Conservation (phyloP, 345 rosid species). For the Acer negundo region DNA sequence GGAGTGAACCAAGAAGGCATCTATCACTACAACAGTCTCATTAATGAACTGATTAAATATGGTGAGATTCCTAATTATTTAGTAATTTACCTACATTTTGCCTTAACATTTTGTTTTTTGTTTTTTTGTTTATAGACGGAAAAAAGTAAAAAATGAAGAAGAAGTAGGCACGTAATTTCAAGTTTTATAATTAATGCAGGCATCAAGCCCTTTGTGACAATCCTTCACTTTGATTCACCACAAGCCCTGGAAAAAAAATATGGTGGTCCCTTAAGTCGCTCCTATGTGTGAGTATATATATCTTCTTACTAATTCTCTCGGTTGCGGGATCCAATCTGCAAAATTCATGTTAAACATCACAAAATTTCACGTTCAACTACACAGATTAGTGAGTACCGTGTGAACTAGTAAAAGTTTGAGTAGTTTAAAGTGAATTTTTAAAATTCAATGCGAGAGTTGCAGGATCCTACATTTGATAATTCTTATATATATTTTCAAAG, state of each 20-base stretch:
- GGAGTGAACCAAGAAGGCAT: constrained; percentile 41
- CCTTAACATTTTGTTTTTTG: not conserved
- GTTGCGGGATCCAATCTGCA: not conserved
- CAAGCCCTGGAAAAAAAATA: constrained; percentile 41
- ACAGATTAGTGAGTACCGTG: too few relatives aligned
- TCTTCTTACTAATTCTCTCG: not conserved
- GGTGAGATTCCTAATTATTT: constrained; percentile 17
- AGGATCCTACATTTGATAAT: too few relatives aligned
- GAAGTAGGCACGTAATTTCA: not conserved
- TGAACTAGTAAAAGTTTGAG: not conserved
- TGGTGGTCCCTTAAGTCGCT: constrained; percentile 38
- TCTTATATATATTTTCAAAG: too few relatives aligned
- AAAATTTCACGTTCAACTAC: too few relatives aligned
- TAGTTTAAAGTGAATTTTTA: not conserved
- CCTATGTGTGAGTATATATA: constrained; percentile 35
- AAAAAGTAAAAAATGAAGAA: not conserved
- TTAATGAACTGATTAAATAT: constrained; percentile 28
- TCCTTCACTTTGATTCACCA: constrained; percentile 47
- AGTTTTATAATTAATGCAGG: constrained; percentile 16
- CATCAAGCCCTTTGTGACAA: constrained; percentile 44
- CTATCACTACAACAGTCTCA: constrained; percentile 40
- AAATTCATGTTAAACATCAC: too few relatives aligned
- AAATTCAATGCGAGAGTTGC: too few relatives aligned
- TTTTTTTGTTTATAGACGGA: not conserved
- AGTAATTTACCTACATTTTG: too few relatives aligned